Evolutionary conservation across 768 basidiomycete species (phyloP).

Genomic region (Suillus ampliporus): DNA sequence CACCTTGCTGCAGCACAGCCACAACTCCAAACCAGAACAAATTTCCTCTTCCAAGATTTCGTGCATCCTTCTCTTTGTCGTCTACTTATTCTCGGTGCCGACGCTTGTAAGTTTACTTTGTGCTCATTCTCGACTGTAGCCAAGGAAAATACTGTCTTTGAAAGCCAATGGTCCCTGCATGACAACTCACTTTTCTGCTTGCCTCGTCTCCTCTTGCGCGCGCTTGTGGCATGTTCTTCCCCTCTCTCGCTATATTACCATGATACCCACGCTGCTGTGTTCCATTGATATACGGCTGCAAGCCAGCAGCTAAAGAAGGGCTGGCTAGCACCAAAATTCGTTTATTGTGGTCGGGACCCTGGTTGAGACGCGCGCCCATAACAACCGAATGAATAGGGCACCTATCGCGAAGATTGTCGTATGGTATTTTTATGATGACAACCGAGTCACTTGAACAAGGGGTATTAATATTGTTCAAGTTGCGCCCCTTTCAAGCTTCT

Average conservation of each 20-base stretch:
- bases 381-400: neutral
- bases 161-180: neutral
- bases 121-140: neutral
- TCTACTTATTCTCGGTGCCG: too few species aligned
- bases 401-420: neutral
- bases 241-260: neutral
- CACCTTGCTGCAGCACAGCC: slow-evolving; percentile 29
- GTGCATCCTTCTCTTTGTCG: too few species aligned
- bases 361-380: neutral
- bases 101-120: too few species aligned
- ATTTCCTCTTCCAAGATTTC: slow-evolving; percentile 4
- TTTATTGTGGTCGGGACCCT: neutral
- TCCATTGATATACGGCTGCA: neutral
- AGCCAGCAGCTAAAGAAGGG: neutral
- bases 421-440: neutral
- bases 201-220: neutral
- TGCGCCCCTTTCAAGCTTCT: neutral
- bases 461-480: neutral
- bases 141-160: neutral
- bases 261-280: neutral
- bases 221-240: neutral
- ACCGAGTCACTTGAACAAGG: neutral
- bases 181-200: neutral
- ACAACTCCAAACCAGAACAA: slow-evolving; percentile 20
- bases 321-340: neutral